Percentiles rank a stretch among this genome's conserved stretches.
phyloP scores from a whole-genome alignment of 164 flowering plant genomes.

The Akebia trifoliata region DNA sequence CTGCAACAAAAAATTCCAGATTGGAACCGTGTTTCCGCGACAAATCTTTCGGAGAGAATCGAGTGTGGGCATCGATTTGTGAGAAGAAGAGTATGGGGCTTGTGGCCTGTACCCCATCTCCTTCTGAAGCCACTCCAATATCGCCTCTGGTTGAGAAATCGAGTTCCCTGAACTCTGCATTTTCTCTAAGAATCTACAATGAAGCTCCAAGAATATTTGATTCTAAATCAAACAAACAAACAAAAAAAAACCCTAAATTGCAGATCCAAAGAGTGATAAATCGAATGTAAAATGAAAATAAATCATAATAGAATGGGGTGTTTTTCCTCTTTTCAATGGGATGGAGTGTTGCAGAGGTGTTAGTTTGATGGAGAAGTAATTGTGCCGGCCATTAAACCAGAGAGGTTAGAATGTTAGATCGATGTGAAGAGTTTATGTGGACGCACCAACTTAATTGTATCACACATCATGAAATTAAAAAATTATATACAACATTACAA shows the following conservation, averaged over 20 bases:
- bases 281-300: no score
- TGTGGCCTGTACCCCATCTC: conserved; percentile 94
- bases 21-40: conserved; percentile 89
- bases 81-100: conserved; percentile 42
- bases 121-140: conserved; percentile 87
- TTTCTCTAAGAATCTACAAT: background rate
- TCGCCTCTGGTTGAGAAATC: conserved; percentile 68
- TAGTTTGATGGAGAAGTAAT: no score
- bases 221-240: background rate
- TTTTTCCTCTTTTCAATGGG: no score
- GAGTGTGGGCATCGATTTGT: conserved; percentile 47
- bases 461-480: no score
- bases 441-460: no score
- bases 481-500: no score
- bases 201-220: background rate
- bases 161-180: conserved; percentile 59
- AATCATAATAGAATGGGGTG: no score
- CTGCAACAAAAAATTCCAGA: conserved; percentile 70
- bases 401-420: no score
- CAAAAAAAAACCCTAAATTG: conserved; percentile 8
- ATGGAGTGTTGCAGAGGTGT: no score
- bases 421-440: no score
- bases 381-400: no score
- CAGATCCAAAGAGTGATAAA: background rate
- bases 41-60: conserved; percentile 76